phyloP scores from a whole-genome alignment of 2,329 filamentous ascomycete species.

The Tolypocladium ovalisporum region DNA sequence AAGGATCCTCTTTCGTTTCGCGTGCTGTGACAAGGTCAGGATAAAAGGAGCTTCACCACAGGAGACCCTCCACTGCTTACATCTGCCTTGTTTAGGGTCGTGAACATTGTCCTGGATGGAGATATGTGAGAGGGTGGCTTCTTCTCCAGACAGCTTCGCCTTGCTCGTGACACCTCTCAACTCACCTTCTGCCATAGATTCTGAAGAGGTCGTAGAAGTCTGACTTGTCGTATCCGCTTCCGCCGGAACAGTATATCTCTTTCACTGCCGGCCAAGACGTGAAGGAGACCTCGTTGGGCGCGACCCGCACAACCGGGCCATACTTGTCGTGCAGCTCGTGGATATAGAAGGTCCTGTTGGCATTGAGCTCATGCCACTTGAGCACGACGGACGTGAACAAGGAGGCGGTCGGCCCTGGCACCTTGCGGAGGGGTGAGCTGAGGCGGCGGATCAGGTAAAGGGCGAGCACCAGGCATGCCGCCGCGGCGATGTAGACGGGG shows the following conservation, averaged over 20 bases:
- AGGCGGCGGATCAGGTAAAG: slow-evolving; percentile 15
- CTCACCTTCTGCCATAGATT: slow-evolving; percentile 44
- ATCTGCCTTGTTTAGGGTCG: slow-evolving; percentile 41
- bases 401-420: slow-evolving; percentile 39
- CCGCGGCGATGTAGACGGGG: slow-evolving; percentile 13
- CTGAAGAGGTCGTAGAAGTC: slow-evolving; percentile 53
- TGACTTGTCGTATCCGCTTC: slow-evolving; percentile 55
- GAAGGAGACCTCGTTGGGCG: slow-evolving; percentile 49
- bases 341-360: slow-evolving; percentile 41
- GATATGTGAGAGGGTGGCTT: neutral
- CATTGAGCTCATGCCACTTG: slow-evolving; percentile 46
- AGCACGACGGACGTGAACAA: slow-evolving; percentile 38
- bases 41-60: neutral
- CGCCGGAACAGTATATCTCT: slow-evolving; percentile 51
- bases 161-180: slow-evolving; percentile 20
- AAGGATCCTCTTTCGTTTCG: slow-evolving; percentile 49
- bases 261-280: slow-evolving; percentile 44
- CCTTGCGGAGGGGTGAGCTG: slow-evolving; percentile 20
- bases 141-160: neutral
- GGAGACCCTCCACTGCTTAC: slow-evolving; percentile 21
- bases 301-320: slow-evolving; percentile 46
- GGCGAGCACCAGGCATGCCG: slow-evolving; percentile 11
- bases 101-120: slow-evolving; percentile 44
- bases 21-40: slow-evolving; percentile 34
- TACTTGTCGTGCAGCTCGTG: slow-evolving; percentile 43